Conservation (phyloP, 148 eudicot genomes). For the Heliosperma pusillum region DNA sequence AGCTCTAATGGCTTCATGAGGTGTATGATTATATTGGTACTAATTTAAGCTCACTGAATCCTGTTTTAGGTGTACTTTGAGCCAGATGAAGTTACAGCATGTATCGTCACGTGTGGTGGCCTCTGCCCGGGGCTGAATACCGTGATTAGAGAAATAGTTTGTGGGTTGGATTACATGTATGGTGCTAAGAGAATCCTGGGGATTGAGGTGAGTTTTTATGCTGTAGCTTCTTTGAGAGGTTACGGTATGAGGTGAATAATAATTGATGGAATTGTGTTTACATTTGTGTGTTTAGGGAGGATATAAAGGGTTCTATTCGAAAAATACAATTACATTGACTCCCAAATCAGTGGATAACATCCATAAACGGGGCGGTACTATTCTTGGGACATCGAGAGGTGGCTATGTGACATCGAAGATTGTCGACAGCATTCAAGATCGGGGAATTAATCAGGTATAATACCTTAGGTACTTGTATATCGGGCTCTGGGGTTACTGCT, state of each 20-base stretch:
- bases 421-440: slow-evolving; percentile 91
- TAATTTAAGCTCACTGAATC: neutral
- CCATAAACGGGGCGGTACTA: slow-evolving; percentile 88
- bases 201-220: slow-evolving; percentile 53
- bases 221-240: neutral
- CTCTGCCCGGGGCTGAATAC: slow-evolving; percentile 91
- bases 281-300: slow-evolving; percentile 57
- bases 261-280: neutral
- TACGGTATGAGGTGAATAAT: neutral
- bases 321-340: slow-evolving; percentile 61
- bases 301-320: slow-evolving; percentile 78
- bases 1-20: too few relatives aligned
- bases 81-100: slow-evolving; percentile 75
- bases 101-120: slow-evolving; percentile 85
- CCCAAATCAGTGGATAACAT: slow-evolving; percentile 76
- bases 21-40: too few relatives aligned
- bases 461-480: neutral
- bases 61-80: slow-evolving; percentile 58
- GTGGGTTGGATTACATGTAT: slow-evolving; percentile 74
- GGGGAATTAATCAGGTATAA: slow-evolving; percentile 83
- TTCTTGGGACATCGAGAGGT: slow-evolving; percentile 85
- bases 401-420: slow-evolving; percentile 78
- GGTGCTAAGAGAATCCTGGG: slow-evolving; percentile 64
- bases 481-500: neutral
- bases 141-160: slow-evolving; percentile 81